phyloP scores from a whole-genome alignment of 2,329 filamentous ascomycete genomes.

The Cladosporium sp. region DNA sequence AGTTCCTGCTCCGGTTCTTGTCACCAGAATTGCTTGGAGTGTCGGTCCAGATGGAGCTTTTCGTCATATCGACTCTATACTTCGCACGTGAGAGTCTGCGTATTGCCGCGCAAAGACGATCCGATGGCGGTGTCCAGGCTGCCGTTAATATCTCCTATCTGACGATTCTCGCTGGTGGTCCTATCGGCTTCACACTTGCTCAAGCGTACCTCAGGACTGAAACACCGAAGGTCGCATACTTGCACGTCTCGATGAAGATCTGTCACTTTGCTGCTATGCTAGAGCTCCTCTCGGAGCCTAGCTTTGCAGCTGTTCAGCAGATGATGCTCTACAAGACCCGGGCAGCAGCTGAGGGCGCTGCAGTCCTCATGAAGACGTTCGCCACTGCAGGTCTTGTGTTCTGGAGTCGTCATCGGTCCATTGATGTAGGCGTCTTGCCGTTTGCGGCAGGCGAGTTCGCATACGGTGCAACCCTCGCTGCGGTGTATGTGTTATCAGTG shows the following conservation, averaged over 20 bases:
- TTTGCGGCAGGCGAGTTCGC: slow-evolving; percentile 83
- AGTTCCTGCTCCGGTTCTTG: slow-evolving; percentile 80
- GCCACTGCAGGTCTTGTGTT: slow-evolving; percentile 68
- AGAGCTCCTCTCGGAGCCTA: slow-evolving; percentile 81
- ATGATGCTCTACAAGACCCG: slow-evolving; percentile 74
- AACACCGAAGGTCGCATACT: slow-evolving; percentile 57
- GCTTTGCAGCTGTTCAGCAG: slow-evolving; percentile 82
- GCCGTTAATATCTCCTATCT: slow-evolving; percentile 87
- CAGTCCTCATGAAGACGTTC: slow-evolving; percentile 72
- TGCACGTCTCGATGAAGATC: slow-evolving; percentile 52
- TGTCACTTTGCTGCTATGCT: slow-evolving; percentile 58
- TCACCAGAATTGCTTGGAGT: slow-evolving; percentile 81
- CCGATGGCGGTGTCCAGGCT: slow-evolving; percentile 57
- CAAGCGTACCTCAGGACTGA: slow-evolving; percentile 60
- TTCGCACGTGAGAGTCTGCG: slow-evolving; percentile 89
- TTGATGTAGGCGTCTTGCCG: slow-evolving; percentile 70
- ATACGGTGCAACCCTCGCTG: slow-evolving; percentile 66
- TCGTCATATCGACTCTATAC: slow-evolving; percentile 87
- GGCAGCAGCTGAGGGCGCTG: slow-evolving; percentile 76
- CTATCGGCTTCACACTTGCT: slow-evolving; percentile 62
- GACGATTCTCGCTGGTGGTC: slow-evolving; percentile 53
- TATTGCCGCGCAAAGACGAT: slow-evolving; percentile 77
- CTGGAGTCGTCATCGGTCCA: slow-evolving; percentile 51
- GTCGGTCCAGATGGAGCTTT: slow-evolving; percentile 86
- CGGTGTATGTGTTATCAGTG: slow-evolving; percentile 66